A percentile compares a stretch with the other conserved stretches of the same genome.
Conservation (phyloP, 805 yeast species). For the Ogataea henricii region DNA sequence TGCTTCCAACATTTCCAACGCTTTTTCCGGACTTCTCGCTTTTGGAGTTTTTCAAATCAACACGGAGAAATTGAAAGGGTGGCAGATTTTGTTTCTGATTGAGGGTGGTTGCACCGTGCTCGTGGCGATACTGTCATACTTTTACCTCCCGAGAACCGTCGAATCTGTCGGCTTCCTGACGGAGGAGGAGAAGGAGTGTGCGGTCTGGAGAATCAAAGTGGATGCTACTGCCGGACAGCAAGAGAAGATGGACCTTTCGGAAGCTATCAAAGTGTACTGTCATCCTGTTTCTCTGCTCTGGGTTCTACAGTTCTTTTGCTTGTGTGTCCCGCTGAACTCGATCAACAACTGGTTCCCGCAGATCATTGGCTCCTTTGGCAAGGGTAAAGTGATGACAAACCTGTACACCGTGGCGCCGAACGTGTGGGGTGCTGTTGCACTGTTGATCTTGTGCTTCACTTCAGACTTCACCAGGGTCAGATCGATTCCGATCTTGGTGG, state of each 20-base stretch:
- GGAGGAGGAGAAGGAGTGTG: constrained; percentile 43
- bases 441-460: constrained; percentile 39
- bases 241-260: constrained; percentile 39
- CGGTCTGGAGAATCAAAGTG: constrained; percentile 40
- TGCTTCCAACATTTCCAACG: constrained; percentile 34
- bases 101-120: constrained; percentile 46
- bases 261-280: constrained; percentile 45
- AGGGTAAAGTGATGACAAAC: constrained; percentile 42
- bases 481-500: constrained; percentile 40
- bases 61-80: constrained; percentile 41
- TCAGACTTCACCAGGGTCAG: constrained; percentile 44
- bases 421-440: constrained; percentile 46
- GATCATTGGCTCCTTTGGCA: constrained; percentile 39
- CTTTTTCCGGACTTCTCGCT: constrained; percentile 41
- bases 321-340: constrained; percentile 50
- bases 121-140: constrained; percentile 36
- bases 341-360: constrained; percentile 52
- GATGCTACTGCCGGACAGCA: constrained; percentile 34
- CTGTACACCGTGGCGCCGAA: constrained; percentile 50
- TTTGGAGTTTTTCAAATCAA: constrained; percentile 41
- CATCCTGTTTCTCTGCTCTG: constrained; percentile 48
- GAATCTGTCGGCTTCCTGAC: constrained; percentile 39
- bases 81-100: constrained; percentile 49
- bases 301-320: constrained; percentile 43
- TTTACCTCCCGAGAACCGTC: constrained; percentile 41